Evolutionary conservation across 495 filamentous ascomycete genomes (phyloP).

Genomic region (Articulospora tetracladia): DNA sequence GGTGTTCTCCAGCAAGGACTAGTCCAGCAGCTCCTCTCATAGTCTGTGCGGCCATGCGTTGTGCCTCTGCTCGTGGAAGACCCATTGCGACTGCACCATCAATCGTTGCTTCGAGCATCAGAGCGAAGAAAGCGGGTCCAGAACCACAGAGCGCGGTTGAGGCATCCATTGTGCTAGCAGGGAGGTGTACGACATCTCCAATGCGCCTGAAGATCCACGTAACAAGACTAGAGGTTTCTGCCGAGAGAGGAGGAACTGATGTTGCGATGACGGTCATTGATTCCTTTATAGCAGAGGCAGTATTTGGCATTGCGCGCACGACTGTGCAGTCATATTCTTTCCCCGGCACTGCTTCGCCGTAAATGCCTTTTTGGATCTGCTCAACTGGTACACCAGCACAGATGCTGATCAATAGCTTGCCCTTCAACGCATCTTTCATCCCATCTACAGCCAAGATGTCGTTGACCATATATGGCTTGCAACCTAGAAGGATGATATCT

Average conservation of each 20-base stretch:
- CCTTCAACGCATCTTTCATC: conserved; percentile 63
- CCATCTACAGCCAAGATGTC: conserved; percentile 60
- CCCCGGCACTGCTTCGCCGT: conserved; percentile 34
- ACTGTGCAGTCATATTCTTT: conserved; percentile 47
- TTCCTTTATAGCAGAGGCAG: conserved; percentile 63
- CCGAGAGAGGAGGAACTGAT: conserved; percentile 51
- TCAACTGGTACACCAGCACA: conserved; percentile 71
- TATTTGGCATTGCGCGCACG: conserved; percentile 80
- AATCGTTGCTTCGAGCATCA: conserved; percentile 73
- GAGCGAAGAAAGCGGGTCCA: conserved; percentile 73
- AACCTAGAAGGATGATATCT: conserved; percentile 57
- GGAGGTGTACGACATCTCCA: conserved; percentile 31
- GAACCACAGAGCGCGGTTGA: conserved; percentile 72
- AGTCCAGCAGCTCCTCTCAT: conserved; percentile 68
- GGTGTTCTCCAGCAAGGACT: conserved; percentile 62
- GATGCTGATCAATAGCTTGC: conserved; percentile 82
- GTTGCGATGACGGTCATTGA: conserved; percentile 76
- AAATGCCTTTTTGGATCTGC: conserved; percentile 60
- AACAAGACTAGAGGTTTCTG: conserved; percentile 49
- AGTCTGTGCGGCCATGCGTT: conserved; percentile 77
- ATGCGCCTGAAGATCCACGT: conserved; percentile 70
- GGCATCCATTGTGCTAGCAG: conserved; percentile 58
- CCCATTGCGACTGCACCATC: conserved; percentile 83
- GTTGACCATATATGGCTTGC: conserved; percentile 72
- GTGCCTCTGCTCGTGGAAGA: conserved; percentile 69